Evolutionary conservation across 2,329 filamentous ascomycete species (phyloP), one percentile per base, ranked within the genome.

Genomic region (Penicillium fuscoglaucum): DNA sequence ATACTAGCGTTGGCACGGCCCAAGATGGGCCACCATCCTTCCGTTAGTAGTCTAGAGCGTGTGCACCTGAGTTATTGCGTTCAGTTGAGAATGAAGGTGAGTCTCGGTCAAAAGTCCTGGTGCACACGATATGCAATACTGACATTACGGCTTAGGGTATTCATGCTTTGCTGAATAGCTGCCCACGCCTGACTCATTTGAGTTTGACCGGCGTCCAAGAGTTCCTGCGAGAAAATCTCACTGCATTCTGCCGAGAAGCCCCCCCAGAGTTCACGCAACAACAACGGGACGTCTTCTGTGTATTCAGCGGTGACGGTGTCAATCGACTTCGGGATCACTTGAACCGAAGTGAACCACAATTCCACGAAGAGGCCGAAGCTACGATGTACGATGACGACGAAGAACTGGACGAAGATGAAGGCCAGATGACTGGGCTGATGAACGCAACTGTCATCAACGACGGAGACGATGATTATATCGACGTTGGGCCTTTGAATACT

Each of bases 1-100:
- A 96, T 99, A 53, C 82, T 89, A 63, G 90, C 91, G 21, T 81
- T 98, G 64, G 92, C 93, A 8, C 87, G 87, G 64, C 87, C 89
- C 2, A 67, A 76, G 74, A 57, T 74, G 79, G 60, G 79, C 74
- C 48, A 82, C 79, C 66, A 85, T 82, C 66, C 84, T 79, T 62
- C 86, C 79, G 82, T 83, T 58, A 93, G 89, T 68, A 83, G 85
- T 49, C 79, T 99, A 28, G 95, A 99, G 78, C 85, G 95, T 66
- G 95, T 99, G 10, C 95, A 99, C 80, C 83, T 99, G 40, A 97
- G 93, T 75, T 98, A 99, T 73, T 99, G 95, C 76, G 86, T 90
- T 41, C 89, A 90, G 63, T 78, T 99, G 52, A 95, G 90, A 1
- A 82, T 96, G 51, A 84, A 86, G 75, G 93, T 95, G 82, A 75